A percentile compares a stretch with the other conserved stretches of the same genome.
These are phyloP conservation scores for Ogataea trehaloabstinens DNA, from an alignment of 805 yeast species.

Conservation along the genomic window DNA sequence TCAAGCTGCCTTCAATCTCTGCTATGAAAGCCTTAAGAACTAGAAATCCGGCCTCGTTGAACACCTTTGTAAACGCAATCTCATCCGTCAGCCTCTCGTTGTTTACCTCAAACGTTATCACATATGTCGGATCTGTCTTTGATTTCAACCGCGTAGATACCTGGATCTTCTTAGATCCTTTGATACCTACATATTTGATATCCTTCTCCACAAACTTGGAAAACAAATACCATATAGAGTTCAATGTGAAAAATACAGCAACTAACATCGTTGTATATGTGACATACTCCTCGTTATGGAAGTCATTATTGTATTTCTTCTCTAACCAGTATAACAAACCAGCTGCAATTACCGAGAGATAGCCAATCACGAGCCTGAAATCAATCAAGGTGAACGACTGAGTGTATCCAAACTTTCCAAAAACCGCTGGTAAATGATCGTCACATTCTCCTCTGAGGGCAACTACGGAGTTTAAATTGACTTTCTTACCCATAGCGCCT, in stretches of 20 bases:
- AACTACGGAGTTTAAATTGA: conserved; percentile 40
- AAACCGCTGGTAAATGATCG: conserved; percentile 41
- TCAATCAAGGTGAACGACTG: conserved; percentile 48
- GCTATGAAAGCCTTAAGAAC: conserved; percentile 34
- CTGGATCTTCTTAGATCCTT: conserved; percentile 34
- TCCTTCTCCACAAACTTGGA: conserved; percentile 38
- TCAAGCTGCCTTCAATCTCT: conserved; percentile 22
- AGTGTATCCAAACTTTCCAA: conserved; percentile 43
- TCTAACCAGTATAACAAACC: conserved; percentile 47
- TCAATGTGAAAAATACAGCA: conserved; percentile 36
- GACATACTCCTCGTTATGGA: conserved; percentile 37
- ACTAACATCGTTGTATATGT: conserved; percentile 36
- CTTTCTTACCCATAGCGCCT: conserved; percentile 22
- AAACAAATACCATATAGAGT: conserved; percentile 36
- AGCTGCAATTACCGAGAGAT: conserved; percentile 43
- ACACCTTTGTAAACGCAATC: conserved; percentile 41
- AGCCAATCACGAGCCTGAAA: conserved; percentile 48
- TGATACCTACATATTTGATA: conserved; percentile 46
- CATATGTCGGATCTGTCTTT: conserved; percentile 45
- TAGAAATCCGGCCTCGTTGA: conserved; percentile 45
- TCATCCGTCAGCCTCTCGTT: conserved; percentile 17
- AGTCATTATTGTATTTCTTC: conserved; percentile 42
- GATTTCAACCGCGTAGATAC: conserved; percentile 37
- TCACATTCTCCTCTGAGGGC: conserved; percentile 51
- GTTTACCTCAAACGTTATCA: conserved; percentile 33